Evolutionary conservation across 2,329 filamentous ascomycete genomes (phyloP), one percentile per base, ranked within the genome.

Genomic region (Aspergillus jensenii): DNA sequence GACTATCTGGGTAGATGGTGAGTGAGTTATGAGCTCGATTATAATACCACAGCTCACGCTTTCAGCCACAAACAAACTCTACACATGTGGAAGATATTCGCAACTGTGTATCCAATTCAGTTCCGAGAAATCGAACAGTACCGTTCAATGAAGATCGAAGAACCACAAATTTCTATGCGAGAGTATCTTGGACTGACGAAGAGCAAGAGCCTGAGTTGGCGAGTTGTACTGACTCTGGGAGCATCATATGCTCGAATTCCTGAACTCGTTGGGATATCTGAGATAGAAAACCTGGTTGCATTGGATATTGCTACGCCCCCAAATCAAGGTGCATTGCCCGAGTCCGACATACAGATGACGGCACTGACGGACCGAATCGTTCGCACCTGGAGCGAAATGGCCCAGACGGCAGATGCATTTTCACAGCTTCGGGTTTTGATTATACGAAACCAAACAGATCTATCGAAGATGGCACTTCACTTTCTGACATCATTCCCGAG

Each of bases 51-150:
- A 12, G 41, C 43, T 53, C 43, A 53, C 33, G 31, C 31, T 15
- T 45, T n/a, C 48, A 77, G 74, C 58, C 62, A 65, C 15, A 74
- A 71, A 40, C 65, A 71, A 59, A 79, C 74, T 21, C 62, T 78
- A 27, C 67, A 77, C 52, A 73, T 76, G 63, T 80, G 78, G 78
- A 78, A 75, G 41, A 65, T 78, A n/a, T 69, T 78, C 52, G 70
- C 71, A 15, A 70, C 64, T 4, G 66, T 61, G 17, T 79, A 79
- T 62, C 71, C 74, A 8, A 40, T 52, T 8, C 61, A 76, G 37
- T 78, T 79, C 40, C 61, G 59, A 7, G 33, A 65, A 19, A 21
- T 68, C 17, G 55, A 65, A 5, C 65, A 65, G 14, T 65, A 71
- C 25, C 75, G 74, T 47, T 62, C 60, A 5, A 63, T 76, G 52